Conservation (phyloP, 768 basidiomycete species). For the Suillus clintonianus region DNA sequence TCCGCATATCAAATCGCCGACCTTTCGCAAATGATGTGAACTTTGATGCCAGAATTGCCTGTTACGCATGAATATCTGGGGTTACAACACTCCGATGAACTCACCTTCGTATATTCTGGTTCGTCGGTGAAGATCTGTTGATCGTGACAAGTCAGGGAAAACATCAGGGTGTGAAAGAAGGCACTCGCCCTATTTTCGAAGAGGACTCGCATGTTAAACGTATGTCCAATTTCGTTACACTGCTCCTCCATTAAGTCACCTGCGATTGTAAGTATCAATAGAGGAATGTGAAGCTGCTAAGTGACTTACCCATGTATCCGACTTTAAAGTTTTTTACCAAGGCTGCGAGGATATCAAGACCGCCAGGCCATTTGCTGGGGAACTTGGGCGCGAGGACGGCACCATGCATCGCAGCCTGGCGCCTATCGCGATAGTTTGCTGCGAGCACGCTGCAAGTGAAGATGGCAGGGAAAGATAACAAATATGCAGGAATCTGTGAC, state of each 20-base stretch:
- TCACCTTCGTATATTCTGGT: conserved; percentile 43
- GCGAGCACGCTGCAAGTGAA: conserved; percentile 16
- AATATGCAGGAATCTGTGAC: conserved; percentile 15
- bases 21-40: conserved; percentile 41
- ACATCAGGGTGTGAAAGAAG: background rate
- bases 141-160: background rate
- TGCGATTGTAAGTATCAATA: background rate
- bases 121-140: conserved; percentile 38
- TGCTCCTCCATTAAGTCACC: conserved; percentile 15
- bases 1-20: conserved; percentile 8
- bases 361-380: conserved; percentile 43
- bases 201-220: conserved; percentile 20
- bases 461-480: conserved; percentile 26
- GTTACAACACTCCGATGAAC: background rate
- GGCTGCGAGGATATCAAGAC: conserved; percentile 44
- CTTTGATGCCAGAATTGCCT: conserved; percentile 41
- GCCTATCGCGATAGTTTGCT: conserved; percentile 26
- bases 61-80: background rate
- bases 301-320: conserved; percentile 50
- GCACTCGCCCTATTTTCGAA: conserved; percentile 28
- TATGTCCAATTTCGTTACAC: conserved; percentile 22
- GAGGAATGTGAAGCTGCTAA: background rate
- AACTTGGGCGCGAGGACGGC: conserved; percentile 46
- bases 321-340: conserved; percentile 40
- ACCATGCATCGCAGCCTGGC: conserved; percentile 44